Conservation (phyloP, 805 yeast species). For the Hemisphaericaspora nanyangensis region DNA sequence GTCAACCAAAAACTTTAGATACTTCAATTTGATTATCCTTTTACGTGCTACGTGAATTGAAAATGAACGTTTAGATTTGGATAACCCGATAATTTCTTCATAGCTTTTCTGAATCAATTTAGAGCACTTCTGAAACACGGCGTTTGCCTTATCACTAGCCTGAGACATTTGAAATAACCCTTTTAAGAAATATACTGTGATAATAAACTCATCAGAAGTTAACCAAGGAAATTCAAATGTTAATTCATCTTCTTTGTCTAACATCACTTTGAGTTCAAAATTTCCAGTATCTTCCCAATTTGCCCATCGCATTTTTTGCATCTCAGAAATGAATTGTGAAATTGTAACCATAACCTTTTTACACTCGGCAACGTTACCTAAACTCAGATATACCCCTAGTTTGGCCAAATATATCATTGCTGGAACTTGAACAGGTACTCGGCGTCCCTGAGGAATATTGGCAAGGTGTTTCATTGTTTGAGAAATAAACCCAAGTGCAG, state of each 20-base stretch:
- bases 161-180: constrained; percentile 38
- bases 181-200: constrained; percentile 38
- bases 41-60: constrained; percentile 19
- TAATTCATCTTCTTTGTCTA: not conserved
- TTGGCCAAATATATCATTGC: constrained; percentile 26
- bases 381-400: constrained; percentile 22
- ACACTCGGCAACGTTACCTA: constrained; percentile 19
- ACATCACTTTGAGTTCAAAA: constrained; percentile 3
- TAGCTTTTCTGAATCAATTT: constrained; percentile 26
- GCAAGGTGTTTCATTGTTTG: constrained; percentile 12
- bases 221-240: constrained; percentile 37
- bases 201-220: constrained; percentile 39
- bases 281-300: constrained; percentile 31
- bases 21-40: constrained; percentile 24
- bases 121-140: constrained; percentile 34
- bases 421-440: constrained; percentile 25
- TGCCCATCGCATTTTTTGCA: constrained; percentile 18
- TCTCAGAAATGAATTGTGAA: constrained; percentile 17
- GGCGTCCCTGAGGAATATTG: constrained; percentile 1
- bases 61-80: not conserved
- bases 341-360: constrained; percentile 21
- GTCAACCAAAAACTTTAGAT: constrained; percentile 22
- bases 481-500: constrained; percentile 14
- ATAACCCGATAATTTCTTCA: constrained; percentile 8
- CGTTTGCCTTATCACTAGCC: constrained; percentile 29